These are phyloP conservation scores for Schizochytrium sp. DNA, from an alignment of 108 stramenopile genomes.

Conservation along the genomic window DNA sequence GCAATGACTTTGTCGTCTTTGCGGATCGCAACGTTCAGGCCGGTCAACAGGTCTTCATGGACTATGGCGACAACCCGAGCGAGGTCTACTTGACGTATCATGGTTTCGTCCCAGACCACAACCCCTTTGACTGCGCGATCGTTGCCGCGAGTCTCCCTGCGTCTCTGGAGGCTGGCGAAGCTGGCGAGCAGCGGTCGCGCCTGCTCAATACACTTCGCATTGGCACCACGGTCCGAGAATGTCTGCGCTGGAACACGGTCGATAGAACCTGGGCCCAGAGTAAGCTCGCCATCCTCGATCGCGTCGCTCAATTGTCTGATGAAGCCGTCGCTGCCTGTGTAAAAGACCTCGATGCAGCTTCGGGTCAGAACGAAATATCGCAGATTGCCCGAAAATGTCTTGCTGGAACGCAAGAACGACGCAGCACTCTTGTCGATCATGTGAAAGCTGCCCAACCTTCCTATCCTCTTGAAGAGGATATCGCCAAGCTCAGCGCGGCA, in stretches of 20 bases:
- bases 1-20: slow-evolving; percentile 9
- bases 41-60: slow-evolving; percentile 59
- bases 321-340: slow-evolving; percentile 16
- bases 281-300: neutral
- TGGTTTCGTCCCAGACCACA: slow-evolving; percentile 70
- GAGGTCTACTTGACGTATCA: slow-evolving; percentile 63
- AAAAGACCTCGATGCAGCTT: slow-evolving; percentile 23
- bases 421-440: neutral
- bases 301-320: neutral
- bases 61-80: slow-evolving; percentile 70
- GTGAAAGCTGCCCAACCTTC: neutral
- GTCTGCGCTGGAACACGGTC: neutral
- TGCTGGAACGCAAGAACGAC: slow-evolving; percentile 19
- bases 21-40: slow-evolving; percentile 25
- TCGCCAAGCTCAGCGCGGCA: too few species aligned
- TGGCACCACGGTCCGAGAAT: neutral
- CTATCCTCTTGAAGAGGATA: too few species aligned
- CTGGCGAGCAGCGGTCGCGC: neutral
- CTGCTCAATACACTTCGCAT: neutral
- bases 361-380: neutral
- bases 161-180: neutral
- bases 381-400: slow-evolving; percentile 32
- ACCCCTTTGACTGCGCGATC: slow-evolving; percentile 69
- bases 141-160: slow-evolving; percentile 23
- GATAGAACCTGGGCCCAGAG: neutral